Evolutionary conservation across 1,139 yeast genomes (phyloP), one percentile per base, ranked within the genome.

Genomic region (Lodderomyces pseudojiufengensis): DNA sequence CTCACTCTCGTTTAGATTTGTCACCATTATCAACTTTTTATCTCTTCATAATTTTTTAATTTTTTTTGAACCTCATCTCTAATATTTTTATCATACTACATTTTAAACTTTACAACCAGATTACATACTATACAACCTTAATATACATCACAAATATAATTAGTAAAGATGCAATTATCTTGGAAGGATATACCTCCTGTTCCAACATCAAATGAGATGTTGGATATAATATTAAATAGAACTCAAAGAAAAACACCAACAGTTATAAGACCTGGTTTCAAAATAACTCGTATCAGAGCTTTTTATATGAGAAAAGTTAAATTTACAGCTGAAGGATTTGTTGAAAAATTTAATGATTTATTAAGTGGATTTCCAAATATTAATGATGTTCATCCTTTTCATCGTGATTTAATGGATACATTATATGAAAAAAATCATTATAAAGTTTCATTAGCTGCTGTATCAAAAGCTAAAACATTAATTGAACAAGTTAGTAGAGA

Each of bases 201-300:
- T 46, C 95, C 97, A 35, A 82, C 82, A 49, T 71, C 95, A 55
- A 86, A 84, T 63, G 97, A 92, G 55, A 76, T 90, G 76, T 75
- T 92, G 79, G 99, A 92, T 65, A 88, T 92, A 47, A 95, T 94
- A 47, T 83, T 92, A 50, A 92, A 92, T 73, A 78, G 97, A 59
- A 92, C 99, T 2, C 99, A 92, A 70, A 80, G 99, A 68, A 92
- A 92, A 66, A 92, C 98, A 3, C 98, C 98, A 35, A 92, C 98
- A 9, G 97, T 94, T 43, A 86, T 92, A 50, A 82, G 98, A 61
- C 87, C 96, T 6, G 98, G 98, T 43, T 94, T 90, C 72, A 84
- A 85, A 59, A 92, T 92, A 62, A 84, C 94, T 51, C 87, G 98
- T 73, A 92, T 92, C 55, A 76, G 98, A 52, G 87, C 96, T n/a